A percentile compares a stretch with the other conserved stretches of the same genome.
Conservation (phyloP, 768 basidiomycete genomes). For the Suillus luteus region DNA sequence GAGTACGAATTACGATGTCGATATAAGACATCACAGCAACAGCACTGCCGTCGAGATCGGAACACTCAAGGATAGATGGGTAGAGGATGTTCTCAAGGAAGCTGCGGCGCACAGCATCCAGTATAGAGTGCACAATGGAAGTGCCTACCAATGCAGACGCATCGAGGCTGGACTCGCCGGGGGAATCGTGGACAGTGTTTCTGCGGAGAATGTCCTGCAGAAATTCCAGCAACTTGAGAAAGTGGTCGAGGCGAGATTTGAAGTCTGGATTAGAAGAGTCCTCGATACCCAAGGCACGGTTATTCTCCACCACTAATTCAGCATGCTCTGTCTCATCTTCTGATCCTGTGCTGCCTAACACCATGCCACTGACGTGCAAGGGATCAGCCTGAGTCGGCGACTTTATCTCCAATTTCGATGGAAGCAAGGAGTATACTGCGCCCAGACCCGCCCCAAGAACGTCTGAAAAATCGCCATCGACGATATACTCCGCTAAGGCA, state of each 20-base stretch:
- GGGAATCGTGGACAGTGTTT: slow-evolving; percentile 46
- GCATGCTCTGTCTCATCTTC: slow-evolving; percentile 56
- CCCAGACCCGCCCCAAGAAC: slow-evolving; percentile 92
- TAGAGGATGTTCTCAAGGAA: slow-evolving; percentile 94
- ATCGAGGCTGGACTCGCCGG: slow-evolving; percentile 42
- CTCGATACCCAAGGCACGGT: slow-evolving; percentile 68
- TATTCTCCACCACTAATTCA: slow-evolving; percentile 51
- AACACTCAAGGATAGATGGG: slow-evolving; percentile 91
- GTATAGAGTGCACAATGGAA: slow-evolving; percentile 81
- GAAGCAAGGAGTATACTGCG: slow-evolving; percentile 90
- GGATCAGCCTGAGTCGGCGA: slow-evolving; percentile 43
- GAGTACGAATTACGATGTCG: slow-evolving; percentile 80
- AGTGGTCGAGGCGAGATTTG: slow-evolving; percentile 79
- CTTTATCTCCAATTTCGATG: slow-evolving; percentile 79
- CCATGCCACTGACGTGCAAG: slow-evolving; percentile 57
- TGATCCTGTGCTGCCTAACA: slow-evolving; percentile 64
- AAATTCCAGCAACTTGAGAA: slow-evolving; percentile 89
- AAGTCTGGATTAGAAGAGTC: slow-evolving; percentile 76
- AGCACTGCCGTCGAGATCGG: slow-evolving; percentile 90
- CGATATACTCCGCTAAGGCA: slow-evolving; percentile 88
- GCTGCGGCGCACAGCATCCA: slow-evolving; percentile 79
- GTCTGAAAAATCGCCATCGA: slow-evolving; percentile 98
- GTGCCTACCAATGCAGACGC: slow-evolving; percentile 69
- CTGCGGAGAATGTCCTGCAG: slow-evolving; percentile 84
- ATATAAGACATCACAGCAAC: slow-evolving; percentile 96